Base-by-base conservation (phyloP, 306 rosid species). In the Lablab purpureus region DNA sequence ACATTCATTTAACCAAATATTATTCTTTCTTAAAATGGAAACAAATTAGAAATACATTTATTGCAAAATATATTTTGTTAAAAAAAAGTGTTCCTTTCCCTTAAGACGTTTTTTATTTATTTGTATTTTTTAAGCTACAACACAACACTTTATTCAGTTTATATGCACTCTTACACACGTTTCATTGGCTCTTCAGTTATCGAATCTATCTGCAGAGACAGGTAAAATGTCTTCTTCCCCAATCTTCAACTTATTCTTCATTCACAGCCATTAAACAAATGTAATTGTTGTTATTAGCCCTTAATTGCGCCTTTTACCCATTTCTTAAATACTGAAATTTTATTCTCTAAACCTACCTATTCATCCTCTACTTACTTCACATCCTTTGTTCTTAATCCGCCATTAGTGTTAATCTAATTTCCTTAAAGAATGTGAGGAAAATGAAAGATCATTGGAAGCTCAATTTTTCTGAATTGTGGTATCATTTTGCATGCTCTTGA, bases 191-290 rank as follows among this genome's bases (percentile, higher is more conserved):
- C 36, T 30, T 18, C 30, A 19, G 65, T 17, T 54, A 10, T 77
- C 46, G 32, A 37, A 51, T 77, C 74, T 52, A 51, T 77, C 74
- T 52, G 67, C 81, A 67, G 28, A 40, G 63, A 7, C 75, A 52
- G 81, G 75, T 77, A 77, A 52, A 12, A 52, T 23, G 58, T 17
- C 36, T 30, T 19, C 47, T 50, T 12, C n/a, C 59, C 60, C 21
- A 43, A 40, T 14, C 5, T 23, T 41, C 25, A 47, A 69, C 37
- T 47, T 56, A 25, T 43, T 59, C 7, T 23, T 8, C 45, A 12
- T 27, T 59, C 65, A 25, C n/a, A 56, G 12, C 4, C 36, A 56
- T 49, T 49, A 25, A 28, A 18, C 30, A 34, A 18, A 22, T 7
- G 25, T 21, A 30, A 50, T 15, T 15, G 21, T 6, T 52, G 6